Evolutionary conservation across 1,284 basidiomycete species (phyloP).

Genomic region (Filobasidium uniguttulatum): DNA sequence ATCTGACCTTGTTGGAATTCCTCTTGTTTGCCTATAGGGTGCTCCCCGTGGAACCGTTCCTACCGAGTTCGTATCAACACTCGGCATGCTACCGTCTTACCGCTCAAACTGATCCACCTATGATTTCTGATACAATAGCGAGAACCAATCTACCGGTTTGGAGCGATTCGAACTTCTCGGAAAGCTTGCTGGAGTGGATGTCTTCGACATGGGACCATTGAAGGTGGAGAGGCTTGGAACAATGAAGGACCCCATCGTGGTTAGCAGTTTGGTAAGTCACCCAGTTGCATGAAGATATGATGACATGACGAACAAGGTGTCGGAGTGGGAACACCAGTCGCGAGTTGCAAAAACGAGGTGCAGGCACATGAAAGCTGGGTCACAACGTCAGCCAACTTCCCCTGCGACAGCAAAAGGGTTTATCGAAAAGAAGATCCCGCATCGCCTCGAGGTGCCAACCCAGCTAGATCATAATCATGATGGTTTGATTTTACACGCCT

Average conservation of each 20-base stretch:
- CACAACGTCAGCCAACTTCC: not conserved
- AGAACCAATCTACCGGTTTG: slow-evolving; percentile 86
- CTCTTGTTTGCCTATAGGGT: slow-evolving; percentile 16
- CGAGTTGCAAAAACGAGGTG: not conserved
- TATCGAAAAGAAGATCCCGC: no score
- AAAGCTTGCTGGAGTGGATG: slow-evolving; percentile 71
- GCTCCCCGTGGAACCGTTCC: slow-evolving; percentile 32
- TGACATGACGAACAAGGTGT: no score
- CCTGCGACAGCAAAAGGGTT: not conserved
- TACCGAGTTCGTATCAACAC: slow-evolving; percentile 24
- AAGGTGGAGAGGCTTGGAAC: slow-evolving; percentile 80
- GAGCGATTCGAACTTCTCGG: slow-evolving; percentile 88
- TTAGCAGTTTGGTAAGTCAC: slow-evolving; percentile 73
- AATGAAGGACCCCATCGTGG: slow-evolving; percentile 69
- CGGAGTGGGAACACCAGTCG: not conserved
- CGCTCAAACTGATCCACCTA: no score
- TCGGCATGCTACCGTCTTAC: not conserved
- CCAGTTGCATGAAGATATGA: no score
- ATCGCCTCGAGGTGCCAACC: no score
- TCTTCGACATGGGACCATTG: slow-evolving; percentile 81
- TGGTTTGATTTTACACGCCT: no score
- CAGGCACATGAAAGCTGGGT: not conserved
- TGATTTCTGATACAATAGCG: slow-evolving; percentile 27
- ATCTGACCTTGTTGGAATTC: not conserved
- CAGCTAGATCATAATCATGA: no score